Evolutionary conservation across 2,329 filamentous ascomycete species (phyloP), one percentile per base, ranked within the genome.

Genomic region (Rhynchosporium graminicola): DNA sequence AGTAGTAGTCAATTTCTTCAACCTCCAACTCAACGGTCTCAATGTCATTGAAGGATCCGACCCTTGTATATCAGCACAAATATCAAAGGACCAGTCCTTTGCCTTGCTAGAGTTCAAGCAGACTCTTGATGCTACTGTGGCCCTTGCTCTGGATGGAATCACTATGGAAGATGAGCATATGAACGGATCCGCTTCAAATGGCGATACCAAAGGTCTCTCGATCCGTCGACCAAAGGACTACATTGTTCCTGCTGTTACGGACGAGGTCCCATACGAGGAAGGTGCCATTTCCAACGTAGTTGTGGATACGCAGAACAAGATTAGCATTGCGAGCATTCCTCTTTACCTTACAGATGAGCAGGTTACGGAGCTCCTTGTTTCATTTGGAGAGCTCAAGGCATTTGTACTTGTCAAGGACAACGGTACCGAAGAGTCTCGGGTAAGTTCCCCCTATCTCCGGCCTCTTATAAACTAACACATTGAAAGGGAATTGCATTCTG

Each of bases 151-250:
- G 59, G 92, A 98, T 70, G 93, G 94, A 36, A 92, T 95, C 64
- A 83, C 85, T 8, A 97, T 98, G 90, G 89, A 91, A 65, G 86
- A 90, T 59, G 86, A 89, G 68, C 77, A 80, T 59, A 80, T 79
- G 71, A 83, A 81, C 62, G 82, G 81, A 36, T 84, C 86, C 36
- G 75, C 78, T 10, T 79, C 79, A 3, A 79, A 80, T 68, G 80
- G 79, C 28, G 77, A 77, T 57, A 70, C 75, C 1, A 74, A 78
- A 52, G 89, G 89, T 6, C 81, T 98, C 45, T 82, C 87, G 42
- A 92, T 98, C 69, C 87, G 87, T 67, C 86, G 95, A 51, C 96
- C 96, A 47, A 97, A 96, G 78, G 95, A 99, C 76, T 99, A 98
- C 76, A 97, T 98, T 70, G 92, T 96, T 59, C 94, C 94, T 9